phyloP scores from a whole-genome alignment of 768 basidiomycete species.

The Steccherinum ochraceum region DNA sequence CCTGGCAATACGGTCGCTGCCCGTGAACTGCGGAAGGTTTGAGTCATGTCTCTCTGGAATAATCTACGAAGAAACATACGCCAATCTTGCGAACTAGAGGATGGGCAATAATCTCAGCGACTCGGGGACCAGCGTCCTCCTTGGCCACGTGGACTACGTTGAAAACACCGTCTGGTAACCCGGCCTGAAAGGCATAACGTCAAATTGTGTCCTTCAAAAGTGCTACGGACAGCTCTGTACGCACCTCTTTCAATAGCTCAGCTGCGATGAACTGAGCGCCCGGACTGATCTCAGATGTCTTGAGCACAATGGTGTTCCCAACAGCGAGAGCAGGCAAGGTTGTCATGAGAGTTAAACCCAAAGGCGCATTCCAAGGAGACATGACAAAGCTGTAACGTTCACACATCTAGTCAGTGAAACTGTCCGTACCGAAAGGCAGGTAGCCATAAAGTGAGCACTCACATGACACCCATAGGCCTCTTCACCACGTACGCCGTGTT shows the following conservation, averaged over 20 bases:
- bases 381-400: slow-evolving; percentile 34
- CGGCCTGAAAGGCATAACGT: slow-evolving; percentile 31
- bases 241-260: slow-evolving; percentile 36
- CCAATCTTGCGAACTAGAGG: slow-evolving; percentile 44
- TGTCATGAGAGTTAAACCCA: slow-evolving; percentile 34
- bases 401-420: neutral
- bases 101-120: slow-evolving; percentile 44
- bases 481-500: slow-evolving; percentile 32
- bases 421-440: neutral
- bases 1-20: slow-evolving; percentile 47
- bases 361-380: slow-evolving; percentile 47
- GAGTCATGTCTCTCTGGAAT: too few species aligned
- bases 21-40: slow-evolving; percentile 48
- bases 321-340: slow-evolving; percentile 37
- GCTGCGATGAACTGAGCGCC: slow-evolving; percentile 35
- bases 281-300: slow-evolving; percentile 42
- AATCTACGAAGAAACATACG: slow-evolving; percentile 23
- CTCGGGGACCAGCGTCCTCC: slow-evolving; percentile 34
- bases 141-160: slow-evolving; percentile 43
- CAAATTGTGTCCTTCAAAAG: too few species aligned
- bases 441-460: slow-evolving; percentile 11
- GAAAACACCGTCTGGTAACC: slow-evolving; percentile 50
- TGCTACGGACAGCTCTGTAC: neutral
- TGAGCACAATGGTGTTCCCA: slow-evolving; percentile 46
- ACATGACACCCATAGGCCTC: slow-evolving; percentile 45